These are phyloP conservation scores for Arabidopsis suecica DNA, from an alignment of 345 rosid genomes.

Conservation along the genomic window DNA sequence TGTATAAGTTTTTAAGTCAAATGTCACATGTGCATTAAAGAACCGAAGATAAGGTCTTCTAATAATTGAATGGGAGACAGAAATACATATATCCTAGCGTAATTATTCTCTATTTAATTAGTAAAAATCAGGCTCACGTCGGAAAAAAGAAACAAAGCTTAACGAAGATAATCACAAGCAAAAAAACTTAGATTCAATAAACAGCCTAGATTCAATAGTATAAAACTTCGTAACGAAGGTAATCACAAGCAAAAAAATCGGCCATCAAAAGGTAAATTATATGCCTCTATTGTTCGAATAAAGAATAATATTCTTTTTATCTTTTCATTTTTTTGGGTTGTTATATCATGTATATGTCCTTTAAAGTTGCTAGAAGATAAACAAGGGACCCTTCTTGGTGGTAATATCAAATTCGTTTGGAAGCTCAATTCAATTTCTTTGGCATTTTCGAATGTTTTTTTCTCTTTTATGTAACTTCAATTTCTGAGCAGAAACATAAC, in stretches of 20 bases:
- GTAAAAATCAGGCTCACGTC: background rate
- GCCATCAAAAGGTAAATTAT: slow-evolving; percentile 2
- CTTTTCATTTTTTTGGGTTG: background rate
- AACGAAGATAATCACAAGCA: background rate
- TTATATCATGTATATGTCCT: background rate
- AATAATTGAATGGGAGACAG: slow-evolving; percentile 5
- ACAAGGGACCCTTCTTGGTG: slow-evolving; percentile 25
- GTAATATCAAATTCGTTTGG: slow-evolving; percentile 29
- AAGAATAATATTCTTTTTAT: background rate
- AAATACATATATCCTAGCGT: slow-evolving; percentile 2
- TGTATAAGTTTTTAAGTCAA: background rate
- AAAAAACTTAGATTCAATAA: background rate
- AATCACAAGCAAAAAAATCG: background rate
- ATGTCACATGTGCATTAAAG: background rate
- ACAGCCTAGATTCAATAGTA: background rate
- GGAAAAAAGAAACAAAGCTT: background rate
- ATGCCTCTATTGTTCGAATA: slow-evolving; percentile 11
- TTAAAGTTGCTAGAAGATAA: slow-evolving; percentile 20
- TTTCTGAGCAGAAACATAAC: background rate
- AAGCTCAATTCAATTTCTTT: slow-evolving; percentile 24
- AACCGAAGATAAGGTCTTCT: slow-evolving; percentile 7
- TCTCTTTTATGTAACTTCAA: background rate
- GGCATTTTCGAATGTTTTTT: slow-evolving; percentile 4
- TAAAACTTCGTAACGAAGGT: slow-evolving; percentile 36
- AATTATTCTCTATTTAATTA: background rate